Conservation (phyloP, 129 eudicot genomes). For the Saussurea involucrata region DNA sequence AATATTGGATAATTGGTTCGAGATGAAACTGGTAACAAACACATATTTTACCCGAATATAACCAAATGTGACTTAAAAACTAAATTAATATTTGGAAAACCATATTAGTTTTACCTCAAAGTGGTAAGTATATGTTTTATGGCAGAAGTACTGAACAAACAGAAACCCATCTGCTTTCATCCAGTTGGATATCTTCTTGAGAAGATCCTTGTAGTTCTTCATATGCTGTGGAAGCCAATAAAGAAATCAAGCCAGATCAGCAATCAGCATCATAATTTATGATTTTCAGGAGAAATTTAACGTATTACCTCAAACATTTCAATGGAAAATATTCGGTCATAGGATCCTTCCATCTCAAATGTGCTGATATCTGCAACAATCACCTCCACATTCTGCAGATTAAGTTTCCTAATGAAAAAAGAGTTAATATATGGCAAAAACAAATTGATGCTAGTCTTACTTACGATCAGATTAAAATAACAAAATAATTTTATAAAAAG, state of each 20-base stretch:
- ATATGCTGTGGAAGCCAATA: conserved; percentile 62
- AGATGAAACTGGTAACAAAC: not conserved
- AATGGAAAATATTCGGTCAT: conserved; percentile 88
- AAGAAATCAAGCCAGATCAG: conserved; percentile 9
- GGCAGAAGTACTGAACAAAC: conserved; percentile 94
- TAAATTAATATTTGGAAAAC: not conserved
- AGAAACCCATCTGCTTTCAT: conserved; percentile 72
- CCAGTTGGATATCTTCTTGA: conserved; percentile 88
- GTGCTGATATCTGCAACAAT: conserved; percentile 90
- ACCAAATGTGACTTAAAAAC: not conserved
- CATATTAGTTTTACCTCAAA: conserved; percentile 62
- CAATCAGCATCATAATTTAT: not conserved
- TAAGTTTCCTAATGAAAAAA: conserved; percentile 46
- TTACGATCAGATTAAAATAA: not conserved
- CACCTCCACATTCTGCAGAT: conserved; percentile 75
- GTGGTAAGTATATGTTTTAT: conserved; percentile 91
- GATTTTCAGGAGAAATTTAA: not conserved
- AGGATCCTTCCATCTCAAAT: conserved; percentile 90
- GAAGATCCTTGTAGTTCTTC: conserved; percentile 88
- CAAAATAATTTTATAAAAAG: not conserved
- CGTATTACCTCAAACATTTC: conserved; percentile 94
- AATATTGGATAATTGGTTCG: not conserved
- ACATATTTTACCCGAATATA: not conserved
- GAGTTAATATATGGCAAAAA: not conserved
- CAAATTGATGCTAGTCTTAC: not conserved